Evolutionary conservation across 2,329 filamentous ascomycete genomes (phyloP).

Genomic region (Blumeriella jaapii): DNA sequence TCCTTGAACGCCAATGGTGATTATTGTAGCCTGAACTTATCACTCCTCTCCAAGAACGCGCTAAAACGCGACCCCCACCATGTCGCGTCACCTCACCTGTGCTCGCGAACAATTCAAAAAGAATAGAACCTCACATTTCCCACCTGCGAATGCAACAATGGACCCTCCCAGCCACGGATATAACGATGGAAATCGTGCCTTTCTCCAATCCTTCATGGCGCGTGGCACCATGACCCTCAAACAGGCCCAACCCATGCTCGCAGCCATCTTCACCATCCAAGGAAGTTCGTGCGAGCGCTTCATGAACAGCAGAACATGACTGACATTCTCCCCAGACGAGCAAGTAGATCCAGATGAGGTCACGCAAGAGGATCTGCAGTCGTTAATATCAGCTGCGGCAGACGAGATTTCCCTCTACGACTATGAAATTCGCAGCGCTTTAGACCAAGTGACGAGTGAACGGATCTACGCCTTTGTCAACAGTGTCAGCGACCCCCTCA

Average conservation of each 20-base stretch:
- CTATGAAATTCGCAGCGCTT: conserved; percentile 68
- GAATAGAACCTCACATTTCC: background rate
- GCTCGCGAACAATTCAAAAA: background rate
- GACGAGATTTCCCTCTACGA: conserved; percentile 68
- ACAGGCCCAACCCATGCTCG: conserved; percentile 63
- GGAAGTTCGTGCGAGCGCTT: conserved; percentile 13
- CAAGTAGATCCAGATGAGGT: conserved; percentile 49
- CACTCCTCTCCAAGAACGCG: background rate
- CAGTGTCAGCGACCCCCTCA: conserved; percentile 70
- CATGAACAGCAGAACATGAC: background rate
- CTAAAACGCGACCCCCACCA: conserved; percentile 7
- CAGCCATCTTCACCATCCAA: conserved; percentile 54
- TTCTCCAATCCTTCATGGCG: conserved; percentile 79
- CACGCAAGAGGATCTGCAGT: conserved; percentile 53
- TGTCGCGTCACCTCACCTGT: conserved; percentile 13
- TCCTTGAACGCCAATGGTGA: background rate
- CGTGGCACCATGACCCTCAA: conserved; percentile 65
- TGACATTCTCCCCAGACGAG: conserved; percentile 28
- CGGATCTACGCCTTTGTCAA: conserved; percentile 81
- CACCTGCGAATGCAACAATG: background rate
- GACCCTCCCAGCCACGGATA: conserved; percentile 9
- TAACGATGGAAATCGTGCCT: conserved; percentile 64
- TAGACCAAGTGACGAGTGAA: conserved; percentile 55
- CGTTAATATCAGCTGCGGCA: conserved; percentile 61
- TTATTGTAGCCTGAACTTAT: background rate